Conservation (phyloP, 2,329 filamentous ascomycete species). For the Fusarium goolgardi region DNA sequence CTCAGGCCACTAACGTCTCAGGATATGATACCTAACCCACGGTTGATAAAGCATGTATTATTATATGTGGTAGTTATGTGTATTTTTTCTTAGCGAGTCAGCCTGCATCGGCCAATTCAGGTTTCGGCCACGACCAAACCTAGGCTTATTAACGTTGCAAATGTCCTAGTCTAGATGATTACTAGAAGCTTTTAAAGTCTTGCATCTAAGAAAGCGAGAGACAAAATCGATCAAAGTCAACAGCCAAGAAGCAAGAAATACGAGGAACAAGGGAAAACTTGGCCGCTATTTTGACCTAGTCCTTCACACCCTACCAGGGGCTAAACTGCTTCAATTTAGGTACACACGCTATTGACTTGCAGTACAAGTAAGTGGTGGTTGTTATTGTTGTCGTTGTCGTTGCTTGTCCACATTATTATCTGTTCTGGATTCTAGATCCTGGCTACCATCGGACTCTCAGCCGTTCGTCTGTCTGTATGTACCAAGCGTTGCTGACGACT, state of each 20-base stretch:
- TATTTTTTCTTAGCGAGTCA: not conserved
- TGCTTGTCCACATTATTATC: conserved; percentile 25
- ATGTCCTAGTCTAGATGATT: not conserved
- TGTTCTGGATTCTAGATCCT: conserved; percentile 3
- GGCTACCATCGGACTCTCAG: conserved; percentile 22
- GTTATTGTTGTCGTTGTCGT: not conserved
- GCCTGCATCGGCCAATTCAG: not conserved
- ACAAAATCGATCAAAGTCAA: conserved; percentile 15
- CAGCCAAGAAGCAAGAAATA: conserved; percentile 32
- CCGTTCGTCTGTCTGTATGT: conserved; percentile 26
- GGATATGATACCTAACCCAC: conserved; percentile 2
- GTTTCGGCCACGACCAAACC: not conserved
- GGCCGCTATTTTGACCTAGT: conserved; percentile 15
- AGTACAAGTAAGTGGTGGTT: conserved; percentile 3
- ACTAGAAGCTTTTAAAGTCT: conserved; percentile 10
- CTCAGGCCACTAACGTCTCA: not conserved
- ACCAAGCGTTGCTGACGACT: conserved; percentile 38
- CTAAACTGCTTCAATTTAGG: conserved; percentile 26
- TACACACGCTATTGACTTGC: conserved; percentile 15
- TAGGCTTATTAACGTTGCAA: not conserved
- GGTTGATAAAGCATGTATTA: conserved; percentile 4
- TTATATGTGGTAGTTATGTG: not conserved
- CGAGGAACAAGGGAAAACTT: conserved; percentile 30
- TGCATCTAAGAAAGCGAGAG: conserved; percentile 33
- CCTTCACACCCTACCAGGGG: conserved; percentile 22